phyloP scores from a whole-genome alignment of 2,329 filamentous ascomycete species.

The Fusarium nurragi region DNA sequence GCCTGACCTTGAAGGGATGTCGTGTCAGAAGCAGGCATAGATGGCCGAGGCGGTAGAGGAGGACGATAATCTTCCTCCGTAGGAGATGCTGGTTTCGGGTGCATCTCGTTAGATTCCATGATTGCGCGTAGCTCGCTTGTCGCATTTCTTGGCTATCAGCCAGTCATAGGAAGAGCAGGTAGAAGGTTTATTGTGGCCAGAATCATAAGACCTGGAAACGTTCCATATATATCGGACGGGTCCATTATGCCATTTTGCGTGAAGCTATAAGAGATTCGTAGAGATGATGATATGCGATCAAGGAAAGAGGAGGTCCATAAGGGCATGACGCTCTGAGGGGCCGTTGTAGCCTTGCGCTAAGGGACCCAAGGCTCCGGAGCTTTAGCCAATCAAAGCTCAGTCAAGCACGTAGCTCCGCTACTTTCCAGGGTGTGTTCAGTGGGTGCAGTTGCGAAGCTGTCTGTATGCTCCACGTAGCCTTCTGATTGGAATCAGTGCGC shows the following conservation, averaged over 20 bases:
- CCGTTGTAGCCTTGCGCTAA: slow-evolving; percentile 43
- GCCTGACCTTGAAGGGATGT: slow-evolving; percentile 68
- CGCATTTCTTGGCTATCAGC: slow-evolving; percentile 43
- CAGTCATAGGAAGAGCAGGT: neutral
- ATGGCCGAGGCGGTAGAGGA: slow-evolving; percentile 64
- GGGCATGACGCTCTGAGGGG: slow-evolving; percentile 39
- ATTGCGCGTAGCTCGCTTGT: slow-evolving; percentile 26
- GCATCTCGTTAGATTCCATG: slow-evolving; percentile 43
- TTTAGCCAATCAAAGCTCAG: slow-evolving; percentile 36
- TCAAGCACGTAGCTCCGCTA: neutral
- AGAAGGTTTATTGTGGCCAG: slow-evolving; percentile 2
- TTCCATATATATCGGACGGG: slow-evolving; percentile 7
- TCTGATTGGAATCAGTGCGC: slow-evolving; percentile 37
- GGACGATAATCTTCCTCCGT: slow-evolving; percentile 59
- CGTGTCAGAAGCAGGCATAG: slow-evolving; percentile 51
- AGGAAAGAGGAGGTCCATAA: slow-evolving; percentile 24
- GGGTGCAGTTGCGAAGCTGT: slow-evolving; percentile 24
- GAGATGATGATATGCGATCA: slow-evolving; percentile 1
- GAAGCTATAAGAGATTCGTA: slow-evolving; percentile 24
- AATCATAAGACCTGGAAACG: slow-evolving; percentile 26
- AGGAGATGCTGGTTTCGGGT: slow-evolving; percentile 41
- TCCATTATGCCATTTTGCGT: slow-evolving; percentile 49
- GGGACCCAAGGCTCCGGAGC: slow-evolving; percentile 22
- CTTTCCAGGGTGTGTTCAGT: slow-evolving; percentile 29
- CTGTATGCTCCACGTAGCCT: slow-evolving; percentile 44